Conservation (phyloP, 2,329 filamentous ascomycete genomes). For the Aureobasidium zeae region DNA sequence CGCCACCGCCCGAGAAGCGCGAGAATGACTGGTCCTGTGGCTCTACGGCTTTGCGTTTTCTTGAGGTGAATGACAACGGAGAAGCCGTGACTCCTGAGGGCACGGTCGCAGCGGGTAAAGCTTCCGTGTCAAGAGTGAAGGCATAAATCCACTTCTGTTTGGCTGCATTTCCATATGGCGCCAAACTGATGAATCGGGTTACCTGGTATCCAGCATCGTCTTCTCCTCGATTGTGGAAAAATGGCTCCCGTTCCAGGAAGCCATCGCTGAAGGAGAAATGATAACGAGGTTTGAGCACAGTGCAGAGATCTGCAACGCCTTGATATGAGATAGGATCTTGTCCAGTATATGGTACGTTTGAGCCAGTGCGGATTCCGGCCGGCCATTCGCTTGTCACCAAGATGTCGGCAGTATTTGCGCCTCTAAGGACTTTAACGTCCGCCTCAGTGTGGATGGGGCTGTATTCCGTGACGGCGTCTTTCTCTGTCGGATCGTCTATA, state of each 20-base stretch:
- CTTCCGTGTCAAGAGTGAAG: conserved; percentile 51
- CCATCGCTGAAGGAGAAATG: conserved; percentile 67
- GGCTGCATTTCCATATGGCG: conserved; percentile 61
- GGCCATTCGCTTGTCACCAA: conserved; percentile 85
- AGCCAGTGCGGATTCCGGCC: conserved; percentile 57
- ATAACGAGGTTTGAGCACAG: conserved; percentile 77
- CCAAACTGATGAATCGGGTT: conserved; percentile 86
- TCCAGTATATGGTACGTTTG: conserved; percentile 48
- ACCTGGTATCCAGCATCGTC: conserved; percentile 49
- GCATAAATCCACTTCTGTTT: conserved; percentile 79
- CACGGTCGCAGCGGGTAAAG: conserved; percentile 50
- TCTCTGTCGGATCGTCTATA: conserved; percentile 40
- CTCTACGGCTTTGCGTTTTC: conserved; percentile 43
- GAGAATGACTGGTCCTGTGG: conserved; percentile 36
- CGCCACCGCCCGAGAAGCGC: conserved; percentile 42
- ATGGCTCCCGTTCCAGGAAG: conserved; percentile 88
- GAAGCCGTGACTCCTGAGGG: conserved; percentile 66
- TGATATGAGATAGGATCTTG: conserved; percentile 43
- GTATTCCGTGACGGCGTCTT: conserved; percentile 48
- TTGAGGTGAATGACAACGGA: conserved; percentile 52
- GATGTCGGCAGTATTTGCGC: conserved; percentile 73
- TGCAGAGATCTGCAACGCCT: conserved; percentile 68
- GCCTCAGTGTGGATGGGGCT: conserved; percentile 18
- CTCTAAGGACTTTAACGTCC: conserved; percentile 52
- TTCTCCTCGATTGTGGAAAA: conserved; percentile 56